Conservation (phyloP, 768 basidiomycete genomes). For the Lyophyllum atratum region DNA sequence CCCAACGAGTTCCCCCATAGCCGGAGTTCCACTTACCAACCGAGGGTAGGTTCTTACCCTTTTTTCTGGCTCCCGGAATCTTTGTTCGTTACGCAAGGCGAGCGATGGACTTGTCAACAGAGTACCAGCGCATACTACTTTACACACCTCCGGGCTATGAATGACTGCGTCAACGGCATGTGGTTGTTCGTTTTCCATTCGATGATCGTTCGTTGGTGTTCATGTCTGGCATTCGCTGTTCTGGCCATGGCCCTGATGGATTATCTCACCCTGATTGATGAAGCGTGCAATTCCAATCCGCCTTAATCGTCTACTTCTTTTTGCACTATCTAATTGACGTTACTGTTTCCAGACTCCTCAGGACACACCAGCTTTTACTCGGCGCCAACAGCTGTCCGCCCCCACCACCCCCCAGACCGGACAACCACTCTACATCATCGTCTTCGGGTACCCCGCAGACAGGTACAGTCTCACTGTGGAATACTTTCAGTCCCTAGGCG, state of each 20-base stretch:
- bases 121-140: too few species aligned
- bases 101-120: too few species aligned
- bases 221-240: too few species aligned
- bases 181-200: too few species aligned
- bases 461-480: constrained; percentile 71
- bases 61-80: background rate
- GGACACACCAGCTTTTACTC: constrained; percentile 41
- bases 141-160: too few species aligned
- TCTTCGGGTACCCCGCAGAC: constrained; percentile 89
- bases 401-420: constrained; percentile 27
- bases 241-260: too few species aligned
- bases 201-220: too few species aligned
- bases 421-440: constrained; percentile 64
- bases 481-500: constrained; percentile 75
- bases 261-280: too few species aligned
- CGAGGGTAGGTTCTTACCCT: constrained; percentile 38
- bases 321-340: background rate
- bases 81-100: too few species aligned
- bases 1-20: constrained; percentile 53
- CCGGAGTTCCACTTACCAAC: constrained; percentile 43
- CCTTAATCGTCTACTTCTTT: background rate
- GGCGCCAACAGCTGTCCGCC: constrained; percentile 31
- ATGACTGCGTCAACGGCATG: too few species aligned
- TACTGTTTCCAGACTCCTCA: constrained; percentile 36
- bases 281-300: background rate